Evolutionary conservation across 768 basidiomycete species (phyloP).

Genomic region (Tricholomella constricta): DNA sequence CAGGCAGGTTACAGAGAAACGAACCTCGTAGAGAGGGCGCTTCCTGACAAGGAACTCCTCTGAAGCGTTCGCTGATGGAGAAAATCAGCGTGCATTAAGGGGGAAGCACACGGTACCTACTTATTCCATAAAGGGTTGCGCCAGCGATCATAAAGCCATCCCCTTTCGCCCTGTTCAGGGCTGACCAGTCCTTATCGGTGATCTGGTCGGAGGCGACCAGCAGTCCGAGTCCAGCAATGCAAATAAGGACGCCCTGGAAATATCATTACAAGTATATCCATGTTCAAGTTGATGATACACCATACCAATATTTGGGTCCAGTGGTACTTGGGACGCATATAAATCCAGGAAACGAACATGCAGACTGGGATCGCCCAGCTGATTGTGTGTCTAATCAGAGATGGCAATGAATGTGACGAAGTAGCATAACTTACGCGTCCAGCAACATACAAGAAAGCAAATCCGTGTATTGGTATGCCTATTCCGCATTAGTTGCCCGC

Average conservation of each 20-base stretch:
- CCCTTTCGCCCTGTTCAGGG: slow-evolving; percentile 69
- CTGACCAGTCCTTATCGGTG: slow-evolving; percentile 74
- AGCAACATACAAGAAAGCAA: slow-evolving; percentile 90
- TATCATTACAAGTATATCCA: not conserved
- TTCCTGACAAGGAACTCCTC: slow-evolving; percentile 86
- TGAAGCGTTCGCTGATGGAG: slow-evolving; percentile 71
- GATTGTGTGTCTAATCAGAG: not conserved
- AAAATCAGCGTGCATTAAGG: not conserved
- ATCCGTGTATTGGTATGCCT: slow-evolving; percentile 87
- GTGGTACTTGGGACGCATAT: slow-evolving; percentile 77
- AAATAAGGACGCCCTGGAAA: slow-evolving; percentile 68
- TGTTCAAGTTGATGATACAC: slow-evolving; percentile 15
- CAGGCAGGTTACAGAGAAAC: not conserved
- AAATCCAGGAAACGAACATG: slow-evolving; percentile 80
- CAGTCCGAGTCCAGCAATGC: slow-evolving; percentile 73
- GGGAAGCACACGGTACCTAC: slow-evolving; percentile 42
- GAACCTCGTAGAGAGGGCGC: slow-evolving; percentile 76
- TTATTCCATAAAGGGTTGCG: slow-evolving; percentile 84
- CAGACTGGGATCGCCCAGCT: slow-evolving; percentile 92
- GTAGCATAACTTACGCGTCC: slow-evolving; percentile 61
- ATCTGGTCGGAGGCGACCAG: slow-evolving; percentile 79
- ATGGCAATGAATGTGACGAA: not conserved
- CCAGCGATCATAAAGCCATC: slow-evolving; percentile 88
- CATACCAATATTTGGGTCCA: slow-evolving; percentile 79
- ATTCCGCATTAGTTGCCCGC: not conserved